Evolutionary conservation across 441 rosid species (phyloP).

Genomic region (Aquilaria agallochum): DNA sequence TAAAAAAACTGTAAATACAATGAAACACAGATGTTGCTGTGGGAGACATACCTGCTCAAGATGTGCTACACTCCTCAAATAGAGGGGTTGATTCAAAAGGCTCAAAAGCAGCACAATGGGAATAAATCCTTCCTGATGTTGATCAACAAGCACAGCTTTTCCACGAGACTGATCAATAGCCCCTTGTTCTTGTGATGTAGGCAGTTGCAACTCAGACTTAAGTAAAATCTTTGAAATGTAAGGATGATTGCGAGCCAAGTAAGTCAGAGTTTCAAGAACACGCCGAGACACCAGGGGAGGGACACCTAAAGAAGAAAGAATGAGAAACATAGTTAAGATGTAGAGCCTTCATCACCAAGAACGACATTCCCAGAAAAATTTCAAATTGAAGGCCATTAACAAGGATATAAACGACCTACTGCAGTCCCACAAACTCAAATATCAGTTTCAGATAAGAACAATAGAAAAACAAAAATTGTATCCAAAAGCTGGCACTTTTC

Average conservation of each 20-base stretch:
- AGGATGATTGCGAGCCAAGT: slow-evolving; percentile 87
- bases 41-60: slow-evolving; percentile 75
- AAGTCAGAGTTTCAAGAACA: slow-evolving; percentile 85
- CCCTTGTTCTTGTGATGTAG: slow-evolving; percentile 33
- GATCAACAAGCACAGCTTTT: slow-evolving; percentile 63
- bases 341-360: not conserved
- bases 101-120: slow-evolving; percentile 79
- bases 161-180: slow-evolving; percentile 54
- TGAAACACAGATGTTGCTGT: not conserved
- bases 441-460: not conserved
- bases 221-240: slow-evolving; percentile 81
- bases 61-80: slow-evolving; percentile 93
- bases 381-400: not conserved
- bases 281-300: slow-evolving; percentile 97
- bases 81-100: slow-evolving; percentile 93
- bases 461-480: not conserved
- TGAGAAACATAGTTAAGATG: not conserved
- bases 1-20: slow-evolving; percentile 8
- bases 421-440: not conserved
- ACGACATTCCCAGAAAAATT: not conserved
- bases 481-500: not conserved
- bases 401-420: not conserved
- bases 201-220: slow-evolving; percentile 59
- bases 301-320: slow-evolving; percentile 49
- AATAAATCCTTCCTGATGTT: slow-evolving; percentile 44